Evolutionary conservation across 768 basidiomycete genomes (phyloP), one percentile per base, ranked within the genome.

Genomic region (Suillus sp.): DNA sequence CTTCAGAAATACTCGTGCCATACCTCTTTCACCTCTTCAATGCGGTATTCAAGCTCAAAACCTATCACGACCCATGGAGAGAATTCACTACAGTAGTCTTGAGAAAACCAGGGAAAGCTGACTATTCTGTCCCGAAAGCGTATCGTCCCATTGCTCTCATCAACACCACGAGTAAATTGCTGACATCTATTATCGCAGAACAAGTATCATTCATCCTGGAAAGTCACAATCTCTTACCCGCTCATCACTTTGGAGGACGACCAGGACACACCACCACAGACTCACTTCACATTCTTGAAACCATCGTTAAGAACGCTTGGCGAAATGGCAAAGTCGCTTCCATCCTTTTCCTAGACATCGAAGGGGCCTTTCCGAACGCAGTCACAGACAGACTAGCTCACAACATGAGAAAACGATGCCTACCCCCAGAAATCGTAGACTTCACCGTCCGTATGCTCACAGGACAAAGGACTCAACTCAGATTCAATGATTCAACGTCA

Each of bases 221-320:
- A 64, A 40, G 63, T 2, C 68, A 76, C 34, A 25, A 72, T 0
- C 66, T 80, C 1, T 69, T 83, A 2, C 79, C 80, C 0, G 32
- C 59, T 0, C 72, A 37, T 4, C 78, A 81, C 59, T 81, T 79
- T 57, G 74, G 34, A 62, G 65, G 22, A 0, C 22, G 4, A 0
- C 45, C 45, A 5, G 25, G 47, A 14, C 0, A 14, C 1, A 14
- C 47, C 0, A 78, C 80, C 0, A 74, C 73, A 0, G 78, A 82
- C 64, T 71, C 80, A 0, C 32, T 79, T 7, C 71, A 76, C 58
- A 60, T 72, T 1, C 63, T 81, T 0, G 69, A 75, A 8, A 53
- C 76, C 1, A 70, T 64, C 14, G 69, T 83, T 48, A 77, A 81
- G 51, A 67, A 72, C 0, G 75, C 77, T 0, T 83, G 80, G 81